phyloP scores from a whole-genome alignment of 2,329 filamentous ascomycete species.

The Aspergillus brasiliensis region DNA sequence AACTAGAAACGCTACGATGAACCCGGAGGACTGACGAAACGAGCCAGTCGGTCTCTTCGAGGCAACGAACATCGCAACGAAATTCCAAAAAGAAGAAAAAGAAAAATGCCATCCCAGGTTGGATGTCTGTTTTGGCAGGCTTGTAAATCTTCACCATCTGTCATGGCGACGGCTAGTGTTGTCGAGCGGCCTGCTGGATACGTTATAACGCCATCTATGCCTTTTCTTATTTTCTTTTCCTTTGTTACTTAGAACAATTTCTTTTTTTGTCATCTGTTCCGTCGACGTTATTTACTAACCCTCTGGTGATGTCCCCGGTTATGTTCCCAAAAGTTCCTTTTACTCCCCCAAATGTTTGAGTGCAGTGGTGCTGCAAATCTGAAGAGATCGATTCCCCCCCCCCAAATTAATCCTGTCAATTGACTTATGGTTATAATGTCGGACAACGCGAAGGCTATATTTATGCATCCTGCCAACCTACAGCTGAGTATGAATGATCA shows the following conservation, averaged over 20 bases:
- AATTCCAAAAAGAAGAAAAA: slow-evolving; percentile 8
- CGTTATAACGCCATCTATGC: slow-evolving; percentile 29
- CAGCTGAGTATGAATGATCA: slow-evolving; percentile 1
- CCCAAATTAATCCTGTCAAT: slow-evolving; percentile 16
- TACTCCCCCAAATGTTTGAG: neutral
- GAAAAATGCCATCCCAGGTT: slow-evolving; percentile 20
- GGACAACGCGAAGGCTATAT: neutral
- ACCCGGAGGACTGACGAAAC: slow-evolving; percentile 22
- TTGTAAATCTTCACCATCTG: slow-evolving; percentile 15
- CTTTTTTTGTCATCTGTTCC: slow-evolving; percentile 8
- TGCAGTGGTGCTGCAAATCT: neutral
- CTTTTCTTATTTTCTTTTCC: slow-evolving; percentile 22
- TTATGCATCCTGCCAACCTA: neutral
- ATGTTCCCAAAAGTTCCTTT: slow-evolving; percentile 18
- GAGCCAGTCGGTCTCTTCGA: slow-evolving; percentile 20
- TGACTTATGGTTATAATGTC: slow-evolving; percentile 11
- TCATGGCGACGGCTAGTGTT: slow-evolving; percentile 14
- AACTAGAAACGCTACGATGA: slow-evolving; percentile 28
- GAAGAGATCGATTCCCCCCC: slow-evolving; percentile 10
- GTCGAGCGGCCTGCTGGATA: slow-evolving; percentile 23
- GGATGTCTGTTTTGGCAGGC: slow-evolving; percentile 16
- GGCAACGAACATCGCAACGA: slow-evolving; percentile 19
- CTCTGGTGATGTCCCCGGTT: slow-evolving; percentile 24
- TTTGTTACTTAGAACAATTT: slow-evolving; percentile 18
- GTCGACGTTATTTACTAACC: slow-evolving; percentile 18